These are phyloP conservation scores for Mucor saturninus DNA, from an alignment of 371 early-diverging fungal species.

Conservation along the genomic window DNA sequence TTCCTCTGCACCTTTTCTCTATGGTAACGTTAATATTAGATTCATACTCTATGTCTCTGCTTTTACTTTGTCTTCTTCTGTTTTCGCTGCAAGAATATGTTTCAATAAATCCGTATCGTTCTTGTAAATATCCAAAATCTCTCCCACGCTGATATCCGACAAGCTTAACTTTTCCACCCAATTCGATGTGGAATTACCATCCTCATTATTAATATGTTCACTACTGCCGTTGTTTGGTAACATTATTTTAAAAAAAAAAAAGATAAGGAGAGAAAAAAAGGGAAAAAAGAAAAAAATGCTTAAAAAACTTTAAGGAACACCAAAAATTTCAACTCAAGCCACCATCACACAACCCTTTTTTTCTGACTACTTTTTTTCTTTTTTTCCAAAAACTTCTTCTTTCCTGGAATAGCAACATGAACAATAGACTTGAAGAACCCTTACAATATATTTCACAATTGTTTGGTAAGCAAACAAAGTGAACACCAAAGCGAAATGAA, in stretches of 20 bases:
- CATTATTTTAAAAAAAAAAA: slow-evolving; percentile 9
- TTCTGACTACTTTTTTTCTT: slow-evolving; percentile 9
- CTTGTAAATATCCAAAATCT: slow-evolving; percentile 53
- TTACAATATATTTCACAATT: slow-evolving; percentile 16
- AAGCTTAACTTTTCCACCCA: slow-evolving; percentile 23
- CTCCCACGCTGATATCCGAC: slow-evolving; percentile 49
- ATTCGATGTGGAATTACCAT: slow-evolving; percentile 2
- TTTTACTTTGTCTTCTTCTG: slow-evolving; percentile 60
- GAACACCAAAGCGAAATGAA: neutral
- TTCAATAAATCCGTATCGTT: slow-evolving; percentile 56
- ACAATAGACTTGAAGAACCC: slow-evolving; percentile 15
- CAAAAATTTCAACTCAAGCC: slow-evolving; percentile 6
- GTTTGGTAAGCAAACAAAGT: slow-evolving; percentile 12
- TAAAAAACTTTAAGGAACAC: slow-evolving; percentile 2
- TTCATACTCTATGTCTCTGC: neutral
- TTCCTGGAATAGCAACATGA: slow-evolving; percentile 3
- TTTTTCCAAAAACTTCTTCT: slow-evolving; percentile 8
- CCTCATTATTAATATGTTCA: slow-evolving; percentile 3
- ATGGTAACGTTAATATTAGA: neutral
- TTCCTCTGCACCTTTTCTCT: slow-evolving; percentile 56
- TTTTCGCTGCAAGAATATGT: slow-evolving; percentile 54
- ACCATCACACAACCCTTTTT: slow-evolving; percentile 1
- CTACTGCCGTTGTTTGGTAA: slow-evolving; percentile 7
- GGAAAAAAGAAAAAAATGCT: slow-evolving; percentile 2
- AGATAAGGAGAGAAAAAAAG: slow-evolving; percentile 5